Percentiles rank a stretch among this genome's conserved stretches.
These are phyloP conservation scores for Ganoderma lingzhi DNA, from an alignment of 1,284 basidiomycete genomes.

Conservation along the genomic window DNA sequence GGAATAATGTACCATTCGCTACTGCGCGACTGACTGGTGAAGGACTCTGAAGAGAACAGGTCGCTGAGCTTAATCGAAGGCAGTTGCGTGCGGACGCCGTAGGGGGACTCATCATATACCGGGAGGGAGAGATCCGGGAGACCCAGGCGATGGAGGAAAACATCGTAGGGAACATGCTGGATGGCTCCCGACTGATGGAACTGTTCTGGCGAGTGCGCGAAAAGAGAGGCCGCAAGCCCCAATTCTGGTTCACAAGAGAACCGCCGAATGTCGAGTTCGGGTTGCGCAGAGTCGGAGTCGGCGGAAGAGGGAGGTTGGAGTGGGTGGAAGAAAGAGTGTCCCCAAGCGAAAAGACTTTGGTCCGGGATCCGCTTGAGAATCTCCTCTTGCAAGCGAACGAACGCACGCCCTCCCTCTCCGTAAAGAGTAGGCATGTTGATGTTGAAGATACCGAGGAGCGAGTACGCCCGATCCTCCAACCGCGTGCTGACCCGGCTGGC, in stretches of 20 bases:
- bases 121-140: neutral
- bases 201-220: neutral
- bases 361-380: conserved; percentile 2
- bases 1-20: conserved; percentile 5
- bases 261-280: neutral
- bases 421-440: conserved; percentile 18
- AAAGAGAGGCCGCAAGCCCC: neutral
- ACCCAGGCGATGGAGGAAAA: neutral
- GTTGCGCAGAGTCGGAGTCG: neutral
- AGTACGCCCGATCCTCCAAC: conserved; percentile 17
- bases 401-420: conserved; percentile 9
- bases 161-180: conserved; percentile 6
- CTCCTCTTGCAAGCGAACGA: neutral
- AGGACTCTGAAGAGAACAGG: neutral
- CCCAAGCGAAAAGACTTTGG: conserved; percentile 8
- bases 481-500: conserved; percentile 9
- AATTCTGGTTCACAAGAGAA: conserved; percentile 2
- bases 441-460: conserved; percentile 14
- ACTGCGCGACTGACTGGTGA: neutral
- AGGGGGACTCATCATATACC: neutral
- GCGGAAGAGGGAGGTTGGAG: neutral
- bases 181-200: neutral
- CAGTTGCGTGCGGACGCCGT: neutral
- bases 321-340: neutral
- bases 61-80: conserved; percentile 1